Evolutionary conservation across 2,329 filamentous ascomycete genomes (phyloP).

Genomic region (Xylaria sp.): DNA sequence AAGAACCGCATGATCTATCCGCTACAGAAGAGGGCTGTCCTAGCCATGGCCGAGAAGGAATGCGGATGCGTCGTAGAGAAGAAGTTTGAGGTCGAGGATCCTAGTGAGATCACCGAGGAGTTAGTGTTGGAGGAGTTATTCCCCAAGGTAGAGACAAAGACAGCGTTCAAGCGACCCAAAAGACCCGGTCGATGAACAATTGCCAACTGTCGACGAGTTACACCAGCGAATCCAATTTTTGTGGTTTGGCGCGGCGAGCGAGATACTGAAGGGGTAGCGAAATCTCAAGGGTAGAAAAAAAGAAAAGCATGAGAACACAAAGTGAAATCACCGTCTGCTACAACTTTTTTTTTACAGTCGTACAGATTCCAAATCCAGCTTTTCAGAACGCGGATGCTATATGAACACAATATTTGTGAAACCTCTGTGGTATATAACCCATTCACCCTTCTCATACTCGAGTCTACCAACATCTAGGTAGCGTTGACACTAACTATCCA

Average conservation of each 20-base stretch:
- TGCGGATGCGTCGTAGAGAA: constrained; percentile 75
- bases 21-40: constrained; percentile 73
- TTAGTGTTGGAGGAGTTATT: constrained; percentile 74
- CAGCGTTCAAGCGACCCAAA: constrained; percentile 81
- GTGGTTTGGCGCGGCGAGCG: constrained; percentile 6
- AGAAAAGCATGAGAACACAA: neutral
- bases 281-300: constrained; percentile 17
- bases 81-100: constrained; percentile 75
- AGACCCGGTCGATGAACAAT: constrained; percentile 71
- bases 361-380: constrained; percentile 30
- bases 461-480: neutral
- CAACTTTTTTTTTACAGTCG: constrained; percentile 9
- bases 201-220: neutral
- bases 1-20: constrained; percentile 90
- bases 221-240: neutral
- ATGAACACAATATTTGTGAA: constrained; percentile 27
- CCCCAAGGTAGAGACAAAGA: constrained; percentile 72
- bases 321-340: constrained; percentile 6
- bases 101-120: constrained; percentile 76
- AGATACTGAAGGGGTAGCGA: neutral
- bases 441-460: neutral
- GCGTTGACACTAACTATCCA: neutral
- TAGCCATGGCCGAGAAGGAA: constrained; percentile 72
- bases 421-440: constrained; percentile 3
- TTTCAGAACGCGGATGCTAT: constrained; percentile 31